phyloP scores from a whole-genome alignment of 176 grass and related monocot species.

The Microstegium vimineum region DNA sequence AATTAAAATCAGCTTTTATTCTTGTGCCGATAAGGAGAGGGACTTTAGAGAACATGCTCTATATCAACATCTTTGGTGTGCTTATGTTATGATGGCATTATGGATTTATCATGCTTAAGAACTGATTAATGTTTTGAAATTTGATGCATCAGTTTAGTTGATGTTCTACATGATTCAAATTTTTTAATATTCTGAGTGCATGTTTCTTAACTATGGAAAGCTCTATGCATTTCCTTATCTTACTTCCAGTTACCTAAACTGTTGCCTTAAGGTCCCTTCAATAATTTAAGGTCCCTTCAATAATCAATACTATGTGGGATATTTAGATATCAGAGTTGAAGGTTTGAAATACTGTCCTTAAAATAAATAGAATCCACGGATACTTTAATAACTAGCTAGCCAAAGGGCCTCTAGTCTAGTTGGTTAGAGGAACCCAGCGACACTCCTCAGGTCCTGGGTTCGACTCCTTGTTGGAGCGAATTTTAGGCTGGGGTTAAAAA shows the following conservation, averaged over 20 bases:
- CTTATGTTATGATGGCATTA: not conserved
- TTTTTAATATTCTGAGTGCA: slow-evolving; percentile 1
- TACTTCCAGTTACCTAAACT: not conserved
- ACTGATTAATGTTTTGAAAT: not conserved
- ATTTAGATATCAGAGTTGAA: not conserved
- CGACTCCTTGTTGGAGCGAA: no score
- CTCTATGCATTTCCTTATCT: not conserved
- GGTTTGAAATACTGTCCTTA: not conserved
- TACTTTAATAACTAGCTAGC: no score
- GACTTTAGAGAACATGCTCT: not conserved
- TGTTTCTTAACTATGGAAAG: not conserved
- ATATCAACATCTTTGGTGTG: not conserved
- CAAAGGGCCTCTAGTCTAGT: no score
- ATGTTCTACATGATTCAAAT: not conserved
- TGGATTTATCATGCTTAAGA: slow-evolving; percentile 8
- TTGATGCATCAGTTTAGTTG: not conserved
- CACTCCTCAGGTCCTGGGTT: no score
- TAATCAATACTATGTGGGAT: not conserved
- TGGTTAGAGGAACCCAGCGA: no score
- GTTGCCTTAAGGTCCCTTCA: not conserved
- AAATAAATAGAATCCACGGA: not conserved
- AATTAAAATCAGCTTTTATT: not conserved
- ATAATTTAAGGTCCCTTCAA: no score
- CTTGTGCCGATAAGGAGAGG: slow-evolving; percentile 1
- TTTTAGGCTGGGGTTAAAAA: no score